Evolutionary conservation across 1,284 basidiomycete species (phyloP), one percentile per base, ranked within the genome.

Genomic region (Coriolopsis trogii): DNA sequence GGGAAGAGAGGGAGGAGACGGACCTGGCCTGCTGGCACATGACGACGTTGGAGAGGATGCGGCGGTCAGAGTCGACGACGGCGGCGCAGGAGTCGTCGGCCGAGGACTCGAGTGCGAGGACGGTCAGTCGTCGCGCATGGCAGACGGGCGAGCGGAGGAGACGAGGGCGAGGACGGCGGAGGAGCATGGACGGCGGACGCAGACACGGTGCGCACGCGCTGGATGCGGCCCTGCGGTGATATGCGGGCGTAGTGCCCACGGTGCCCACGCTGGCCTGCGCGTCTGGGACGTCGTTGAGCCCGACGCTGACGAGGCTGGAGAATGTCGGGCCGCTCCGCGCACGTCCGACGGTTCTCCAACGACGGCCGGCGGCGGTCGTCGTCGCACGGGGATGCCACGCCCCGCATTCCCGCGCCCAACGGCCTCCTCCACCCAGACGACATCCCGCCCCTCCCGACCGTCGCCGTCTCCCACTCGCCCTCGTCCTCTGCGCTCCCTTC

Each of bases 41-140:
- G 51, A 96, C 88, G 7, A 95, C 79, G 68, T 93, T 95, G 3
- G 91, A 85, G 42, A 91, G 80, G 41, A 97, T 85, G 49, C 76
- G 62, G 8, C 83, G 77, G 20, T 81, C 71, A 1, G 84, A 87
- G 25, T 80, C 79, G 41, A 96, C 87, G 46, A 97, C 76, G 1
- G 93, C 88, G 15, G 86, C 91, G 63, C 92, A 95, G 1, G 92
- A 89, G 66, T 96, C 94, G 69, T 97, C 94, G 6, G 93, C 93
- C 10, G 91, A 93, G 1, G 89, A 83, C 67, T 91, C 88, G 30
- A 97, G 69, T 1, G 86, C 93, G 13, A 97, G 82, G 2, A 96
- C 85, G 2, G 81, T 86, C 61, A 88, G 84, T 1, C 6, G 9
- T 9, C 58, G 51, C 9, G 12, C 33, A 36, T 36, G 16, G 25